Conservation (phyloP, 2,329 filamentous ascomycete genomes). For the Calonectria multiphialidica region DNA sequence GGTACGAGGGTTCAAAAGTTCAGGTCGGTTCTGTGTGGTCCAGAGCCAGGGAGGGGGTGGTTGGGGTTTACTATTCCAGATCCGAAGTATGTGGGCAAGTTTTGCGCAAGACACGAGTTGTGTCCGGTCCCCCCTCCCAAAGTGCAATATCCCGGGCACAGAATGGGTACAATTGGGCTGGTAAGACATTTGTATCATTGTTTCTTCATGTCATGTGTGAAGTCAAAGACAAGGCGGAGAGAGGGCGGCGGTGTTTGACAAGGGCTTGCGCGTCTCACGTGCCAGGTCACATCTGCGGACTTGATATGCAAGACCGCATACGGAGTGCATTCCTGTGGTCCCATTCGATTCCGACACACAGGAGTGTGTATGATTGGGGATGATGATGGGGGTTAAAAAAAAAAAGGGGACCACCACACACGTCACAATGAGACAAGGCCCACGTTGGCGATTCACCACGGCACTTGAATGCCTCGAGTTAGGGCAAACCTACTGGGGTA, state of each 20-base stretch:
- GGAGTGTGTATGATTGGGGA: neutral
- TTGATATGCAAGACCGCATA: constrained; percentile 2
- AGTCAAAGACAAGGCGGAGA: neutral
- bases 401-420: neutral
- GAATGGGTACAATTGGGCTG: neutral
- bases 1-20: neutral
- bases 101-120: neutral
- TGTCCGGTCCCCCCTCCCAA: neutral
- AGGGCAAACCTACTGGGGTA: constrained; percentile 22
- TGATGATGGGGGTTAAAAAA: neutral
- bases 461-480: constrained; percentile 1
- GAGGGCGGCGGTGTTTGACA: neutral
- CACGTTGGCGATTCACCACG: neutral
- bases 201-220: neutral
- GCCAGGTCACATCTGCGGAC: neutral
- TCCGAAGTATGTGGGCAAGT: neutral
- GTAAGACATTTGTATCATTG: neutral
- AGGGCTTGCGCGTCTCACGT: constrained; percentile 4
- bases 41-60: neutral
- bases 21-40: neutral
- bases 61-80: neutral
- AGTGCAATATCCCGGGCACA: neutral
- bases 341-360: neutral
- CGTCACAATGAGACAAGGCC: neutral
- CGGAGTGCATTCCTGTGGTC: neutral